Conservation (phyloP, 768 basidiomycete species). For the Trametes cingulata region DNA sequence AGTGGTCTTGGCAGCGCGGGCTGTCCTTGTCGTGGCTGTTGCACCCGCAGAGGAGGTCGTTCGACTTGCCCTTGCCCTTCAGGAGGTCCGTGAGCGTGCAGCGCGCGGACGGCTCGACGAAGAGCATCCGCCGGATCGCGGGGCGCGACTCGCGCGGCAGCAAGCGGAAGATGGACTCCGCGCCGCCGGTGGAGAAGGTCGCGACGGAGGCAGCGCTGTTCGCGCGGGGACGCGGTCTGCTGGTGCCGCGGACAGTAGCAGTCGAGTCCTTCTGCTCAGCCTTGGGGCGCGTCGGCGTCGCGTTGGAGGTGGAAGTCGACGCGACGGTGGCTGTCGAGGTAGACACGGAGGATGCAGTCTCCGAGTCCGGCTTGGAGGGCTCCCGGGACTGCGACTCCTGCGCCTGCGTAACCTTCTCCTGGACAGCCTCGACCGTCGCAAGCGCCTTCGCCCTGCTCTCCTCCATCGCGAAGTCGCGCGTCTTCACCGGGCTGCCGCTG, state of each 20-base stretch:
- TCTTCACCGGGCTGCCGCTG: conserved; percentile 21
- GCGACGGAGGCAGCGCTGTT: conserved; percentile 44
- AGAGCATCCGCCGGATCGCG: conserved; percentile 91
- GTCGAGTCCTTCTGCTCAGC: neutral
- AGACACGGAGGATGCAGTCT: neutral
- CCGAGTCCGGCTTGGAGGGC: neutral
- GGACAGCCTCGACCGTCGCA: conserved; percentile 14
- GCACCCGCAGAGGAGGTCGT: conserved; percentile 81
- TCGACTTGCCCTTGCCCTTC: conserved; percentile 74
- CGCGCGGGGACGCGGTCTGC: conserved; percentile 30
- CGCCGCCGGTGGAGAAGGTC: conserved; percentile 70
- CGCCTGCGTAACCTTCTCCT: conserved; percentile 17
- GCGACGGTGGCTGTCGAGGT: conserved; percentile 3
- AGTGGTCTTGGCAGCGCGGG: conserved; percentile 62
- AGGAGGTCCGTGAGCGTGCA: conserved; percentile 93
- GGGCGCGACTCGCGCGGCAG: conserved; percentile 91
- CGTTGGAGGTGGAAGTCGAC: neutral
- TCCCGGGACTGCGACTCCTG: conserved; percentile 1
- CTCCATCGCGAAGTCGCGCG: conserved; percentile 20
- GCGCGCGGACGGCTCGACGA: conserved; percentile 82
- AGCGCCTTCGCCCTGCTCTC: conserved; percentile 16
- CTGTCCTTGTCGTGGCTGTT: conserved; percentile 46
- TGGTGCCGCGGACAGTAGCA: conserved; percentile 3
- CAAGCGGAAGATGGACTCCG: conserved; percentile 95
- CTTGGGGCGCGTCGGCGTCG: neutral